Conservation (phyloP, 805 yeast genomes). For the Pichia rugopelliculosa region DNA sequence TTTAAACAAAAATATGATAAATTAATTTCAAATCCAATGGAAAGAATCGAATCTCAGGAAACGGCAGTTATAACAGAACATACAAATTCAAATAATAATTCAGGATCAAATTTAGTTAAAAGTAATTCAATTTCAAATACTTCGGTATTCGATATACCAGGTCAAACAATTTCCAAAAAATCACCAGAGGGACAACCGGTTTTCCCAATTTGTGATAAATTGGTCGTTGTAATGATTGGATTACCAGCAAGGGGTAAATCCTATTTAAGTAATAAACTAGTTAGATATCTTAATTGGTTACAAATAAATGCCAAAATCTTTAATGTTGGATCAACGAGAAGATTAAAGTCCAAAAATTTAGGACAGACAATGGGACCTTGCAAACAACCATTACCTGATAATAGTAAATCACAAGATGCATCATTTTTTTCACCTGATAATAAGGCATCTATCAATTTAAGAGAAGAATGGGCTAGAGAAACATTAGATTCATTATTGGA, state of each 20-base stretch:
- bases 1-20: background rate
- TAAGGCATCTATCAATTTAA: constrained; percentile 47
- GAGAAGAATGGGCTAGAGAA: constrained; percentile 96
- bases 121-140: background rate
- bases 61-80: constrained; percentile 1
- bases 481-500: constrained; percentile 79
- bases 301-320: constrained; percentile 87
- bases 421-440: constrained; percentile 82
- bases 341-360: constrained; percentile 50
- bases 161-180: constrained; percentile 59
- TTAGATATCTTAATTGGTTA: constrained; percentile 87
- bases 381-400: constrained; percentile 50
- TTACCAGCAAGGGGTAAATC: constrained; percentile 93
- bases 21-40: constrained; percentile 3
- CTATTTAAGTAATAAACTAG: constrained; percentile 83
- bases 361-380: constrained; percentile 55
- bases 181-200: constrained; percentile 70
- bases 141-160: constrained; percentile 78
- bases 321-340: constrained; percentile 91
- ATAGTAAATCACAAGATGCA: constrained; percentile 53
- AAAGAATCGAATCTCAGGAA: constrained; percentile 3
- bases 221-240: constrained; percentile 96
- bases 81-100: constrained; percentile 2
- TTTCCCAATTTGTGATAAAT: constrained; percentile 48
- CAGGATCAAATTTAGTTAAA: background rate